Conservation (phyloP, 1,284 basidiomycete species). For the Microbotryum violaceum region DNA sequence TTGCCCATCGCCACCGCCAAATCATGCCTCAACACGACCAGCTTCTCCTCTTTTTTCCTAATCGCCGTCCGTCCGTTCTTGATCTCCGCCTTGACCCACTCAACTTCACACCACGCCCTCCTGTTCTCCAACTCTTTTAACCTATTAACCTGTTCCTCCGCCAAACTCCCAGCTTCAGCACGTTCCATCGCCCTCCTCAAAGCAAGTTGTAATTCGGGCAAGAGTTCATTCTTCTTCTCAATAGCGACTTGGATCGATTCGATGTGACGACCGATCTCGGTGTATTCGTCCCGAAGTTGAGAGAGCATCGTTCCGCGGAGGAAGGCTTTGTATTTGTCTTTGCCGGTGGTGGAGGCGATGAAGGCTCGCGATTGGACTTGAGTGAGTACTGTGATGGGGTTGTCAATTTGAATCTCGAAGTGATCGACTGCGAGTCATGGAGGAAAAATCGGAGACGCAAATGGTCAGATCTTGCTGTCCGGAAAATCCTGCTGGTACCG, state of each 20-base stretch:
- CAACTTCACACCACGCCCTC: conserved; percentile 82
- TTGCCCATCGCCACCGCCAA: too few species aligned
- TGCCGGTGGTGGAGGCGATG: conserved; percentile 68
- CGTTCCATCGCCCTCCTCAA: conserved; percentile 55
- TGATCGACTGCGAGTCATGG: conserved; percentile 50
- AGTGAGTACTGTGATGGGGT: conserved; percentile 37
- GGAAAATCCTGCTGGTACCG: too few species aligned
- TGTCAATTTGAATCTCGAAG: conserved; percentile 83
- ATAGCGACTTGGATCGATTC: conserved; percentile 34
- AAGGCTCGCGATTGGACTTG: conserved; percentile 65
- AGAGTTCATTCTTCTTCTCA: conserved; percentile 49
- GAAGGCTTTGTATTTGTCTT: conserved; percentile 91
- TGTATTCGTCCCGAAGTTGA: conserved; percentile 80
- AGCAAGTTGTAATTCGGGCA: conserved; percentile 62
- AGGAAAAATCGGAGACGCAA: too few species aligned
- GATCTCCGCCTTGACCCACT: conserved; percentile 43
- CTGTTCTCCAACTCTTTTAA: conserved; percentile 68
- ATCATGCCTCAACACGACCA: not conserved
- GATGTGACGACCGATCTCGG: conserved; percentile 64
- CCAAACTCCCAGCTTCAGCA: conserved; percentile 64
- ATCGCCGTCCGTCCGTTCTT: conserved; percentile 12
- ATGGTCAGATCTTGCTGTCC: too few species aligned
- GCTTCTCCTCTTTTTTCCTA: not conserved
- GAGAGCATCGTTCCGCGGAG: conserved; percentile 84
- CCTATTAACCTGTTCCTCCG: conserved; percentile 60